Evolutionary conservation across 805 yeast species (phyloP).

Genomic region (Sugiyamaella valdiviana): DNA sequence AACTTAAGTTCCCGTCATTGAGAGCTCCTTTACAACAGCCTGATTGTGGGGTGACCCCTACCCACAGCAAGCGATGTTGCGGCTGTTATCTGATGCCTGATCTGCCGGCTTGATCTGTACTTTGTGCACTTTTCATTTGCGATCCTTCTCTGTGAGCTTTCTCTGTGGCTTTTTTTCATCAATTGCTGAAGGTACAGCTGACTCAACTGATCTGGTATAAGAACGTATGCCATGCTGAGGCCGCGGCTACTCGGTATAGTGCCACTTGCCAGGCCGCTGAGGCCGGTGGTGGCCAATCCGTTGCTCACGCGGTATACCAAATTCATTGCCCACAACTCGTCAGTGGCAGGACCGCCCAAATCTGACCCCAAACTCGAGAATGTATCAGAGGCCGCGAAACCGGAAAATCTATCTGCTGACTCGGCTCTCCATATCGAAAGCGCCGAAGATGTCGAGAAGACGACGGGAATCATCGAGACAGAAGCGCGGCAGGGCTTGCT

Average conservation of each 20-base stretch:
- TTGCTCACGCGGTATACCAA: not conserved
- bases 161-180: no score
- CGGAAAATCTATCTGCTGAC: not conserved
- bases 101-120: not conserved
- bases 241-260: not conserved
- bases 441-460: slow-evolving; percentile 16
- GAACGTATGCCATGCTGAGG: no score
- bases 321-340: not conserved
- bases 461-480: slow-evolving; percentile 26
- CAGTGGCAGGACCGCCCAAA: not conserved
- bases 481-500: slow-evolving; percentile 31
- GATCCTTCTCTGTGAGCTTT: not conserved
- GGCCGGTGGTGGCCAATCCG: not conserved
- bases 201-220: no score
- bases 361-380: not conserved
- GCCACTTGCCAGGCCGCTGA: not conserved
- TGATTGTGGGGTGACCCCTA: not conserved
- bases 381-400: not conserved
- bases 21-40: no score
- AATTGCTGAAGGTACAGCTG: no score
- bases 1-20: no score
- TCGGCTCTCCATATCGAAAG: slow-evolving; percentile 3
- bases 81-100: not conserved
- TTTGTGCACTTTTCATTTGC: not conserved
- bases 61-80: not conserved